Base-by-base conservation (phyloP, 179 eudicot genomes). In the Amaranthus tricolor region DNA sequence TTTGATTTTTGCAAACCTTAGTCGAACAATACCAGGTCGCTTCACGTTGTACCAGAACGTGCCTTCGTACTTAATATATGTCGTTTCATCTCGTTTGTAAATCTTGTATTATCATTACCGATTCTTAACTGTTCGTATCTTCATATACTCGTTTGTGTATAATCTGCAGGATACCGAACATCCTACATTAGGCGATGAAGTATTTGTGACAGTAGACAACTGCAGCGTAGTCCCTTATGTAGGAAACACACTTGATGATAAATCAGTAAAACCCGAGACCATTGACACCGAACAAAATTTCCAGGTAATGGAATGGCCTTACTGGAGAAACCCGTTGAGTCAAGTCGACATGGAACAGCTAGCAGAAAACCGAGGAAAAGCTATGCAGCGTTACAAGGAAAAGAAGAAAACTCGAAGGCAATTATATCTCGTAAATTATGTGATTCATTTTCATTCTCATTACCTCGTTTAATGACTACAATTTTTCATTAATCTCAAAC, bases 351-450 rank as follows among this genome's bases (percentile, higher is more conserved):
- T 78, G 76, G 79, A 80, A 60, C 79, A 72, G 51, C 66, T 79
- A 47, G 87, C 87, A 62, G 82, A 82, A 67, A 86, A 82, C 62
- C 82, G 87, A 80, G 80, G 84, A 72, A 84, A 82, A 68, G 89
- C 87, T 16, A 80, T 84, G 85, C 48, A 70, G 61, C 85, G 87
- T 62, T 86, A 86, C 84, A 80, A 82, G 78, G 89, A 86, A 77
- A 86, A 86, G 84, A 86, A 84, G 81, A 86, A 86, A 82, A 73
- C 72, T 8, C 76, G 89, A 73, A 80, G 87, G 89, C 48, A 76
- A 66, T 53, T 69, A 8, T 59, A 14, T 62, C 9, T 9, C 44
- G 1, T 7, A 1, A 14, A 24, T 68, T 20, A 59, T 53, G 19
- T 53, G 21, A 48, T 15, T 31, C 54, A 8, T 15, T 31, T 31